A percentile compares a stretch with the other conserved stretches of the same genome.
Conservation (phyloP, 257 asterid species). For the Cynanchum wilfordii region DNA sequence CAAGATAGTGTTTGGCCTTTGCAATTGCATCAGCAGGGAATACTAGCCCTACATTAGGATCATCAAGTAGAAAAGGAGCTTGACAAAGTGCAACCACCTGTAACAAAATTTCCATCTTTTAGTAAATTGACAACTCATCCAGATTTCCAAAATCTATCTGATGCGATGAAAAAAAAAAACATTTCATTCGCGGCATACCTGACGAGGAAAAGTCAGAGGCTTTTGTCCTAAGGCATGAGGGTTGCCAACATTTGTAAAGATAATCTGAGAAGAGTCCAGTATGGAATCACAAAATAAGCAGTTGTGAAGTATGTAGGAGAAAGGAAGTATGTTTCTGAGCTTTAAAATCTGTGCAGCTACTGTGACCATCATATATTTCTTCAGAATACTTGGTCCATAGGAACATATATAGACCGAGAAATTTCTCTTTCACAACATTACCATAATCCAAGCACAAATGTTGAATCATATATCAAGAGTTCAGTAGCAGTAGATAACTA, state of each 20-base stretch:
- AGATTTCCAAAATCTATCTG: not conserved
- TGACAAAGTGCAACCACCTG: slow-evolving; percentile 99
- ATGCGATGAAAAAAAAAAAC: not conserved
- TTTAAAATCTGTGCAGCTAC: not conserved
- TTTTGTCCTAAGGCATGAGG: slow-evolving; percentile 97
- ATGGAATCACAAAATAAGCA: not conserved
- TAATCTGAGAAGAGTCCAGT: slow-evolving; percentile 46
- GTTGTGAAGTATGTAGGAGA: not conserved
- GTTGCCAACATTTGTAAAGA: slow-evolving; percentile 90
- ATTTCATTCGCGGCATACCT: slow-evolving; percentile 40
- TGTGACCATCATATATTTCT: not conserved
- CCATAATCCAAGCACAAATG: not conserved
- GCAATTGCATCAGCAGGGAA: slow-evolving; percentile 99
- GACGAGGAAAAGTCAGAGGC: slow-evolving; percentile 94
- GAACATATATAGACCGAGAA: not conserved
- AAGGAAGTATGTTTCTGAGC: not conserved
- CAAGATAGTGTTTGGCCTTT: slow-evolving; percentile 80
- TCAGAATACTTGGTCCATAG: not conserved
- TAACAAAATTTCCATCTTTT: slow-evolving; percentile 7
- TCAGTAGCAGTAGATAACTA: not conserved
- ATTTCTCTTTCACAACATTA: not conserved
- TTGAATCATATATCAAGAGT: not conserved
- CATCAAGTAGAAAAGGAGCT: slow-evolving; percentile 96
- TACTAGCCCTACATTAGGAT: slow-evolving; percentile 85
- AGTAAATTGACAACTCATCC: slow-evolving; percentile 11